Evolutionary conservation across 2,329 filamentous ascomycete genomes (phyloP).

Genomic region (Reticulascus tulasneorum): DNA sequence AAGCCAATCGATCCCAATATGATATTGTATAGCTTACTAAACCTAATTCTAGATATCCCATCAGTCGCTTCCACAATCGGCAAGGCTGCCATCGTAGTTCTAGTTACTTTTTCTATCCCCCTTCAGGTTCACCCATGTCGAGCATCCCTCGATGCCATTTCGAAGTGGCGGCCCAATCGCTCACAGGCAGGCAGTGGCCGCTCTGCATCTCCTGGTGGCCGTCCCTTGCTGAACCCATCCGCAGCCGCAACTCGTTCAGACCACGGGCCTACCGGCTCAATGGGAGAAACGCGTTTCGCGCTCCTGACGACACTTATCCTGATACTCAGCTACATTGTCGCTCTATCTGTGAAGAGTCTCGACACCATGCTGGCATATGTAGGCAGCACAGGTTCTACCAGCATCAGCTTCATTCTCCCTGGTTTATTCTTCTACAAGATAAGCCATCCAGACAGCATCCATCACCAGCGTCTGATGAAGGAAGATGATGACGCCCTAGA

Average conservation of each 20-base stretch:
- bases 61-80: conserved; percentile 85
- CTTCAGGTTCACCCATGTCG: conserved; percentile 94
- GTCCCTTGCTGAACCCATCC: conserved; percentile 37
- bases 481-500: conserved; percentile 84
- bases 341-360: conserved; percentile 85
- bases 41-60: conserved; percentile 50
- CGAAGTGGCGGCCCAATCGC: conserved; percentile 76
- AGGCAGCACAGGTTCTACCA: conserved; percentile 88
- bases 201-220: conserved; percentile 36
- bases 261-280: conserved; percentile 54
- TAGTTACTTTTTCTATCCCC: conserved; percentile 95
- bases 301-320: conserved; percentile 84
- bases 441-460: conserved; percentile 77
- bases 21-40: not conserved
- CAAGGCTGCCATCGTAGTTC: conserved; percentile 88
- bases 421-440: conserved; percentile 99
- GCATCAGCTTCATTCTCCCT: conserved; percentile 94
- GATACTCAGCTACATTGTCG: conserved; percentile 77
- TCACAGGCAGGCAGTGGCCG: conserved; percentile 32
- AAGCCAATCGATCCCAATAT: conserved; percentile 30
- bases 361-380: conserved; percentile 94
- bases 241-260: conserved; percentile 39
- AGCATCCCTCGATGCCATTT: conserved; percentile 89
- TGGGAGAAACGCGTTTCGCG: conserved; percentile 86
- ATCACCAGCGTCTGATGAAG: conserved; percentile 84